Evolutionary conservation across 208 protist genomes (phyloP).

Genomic region (Crithidia bombi): DNA sequence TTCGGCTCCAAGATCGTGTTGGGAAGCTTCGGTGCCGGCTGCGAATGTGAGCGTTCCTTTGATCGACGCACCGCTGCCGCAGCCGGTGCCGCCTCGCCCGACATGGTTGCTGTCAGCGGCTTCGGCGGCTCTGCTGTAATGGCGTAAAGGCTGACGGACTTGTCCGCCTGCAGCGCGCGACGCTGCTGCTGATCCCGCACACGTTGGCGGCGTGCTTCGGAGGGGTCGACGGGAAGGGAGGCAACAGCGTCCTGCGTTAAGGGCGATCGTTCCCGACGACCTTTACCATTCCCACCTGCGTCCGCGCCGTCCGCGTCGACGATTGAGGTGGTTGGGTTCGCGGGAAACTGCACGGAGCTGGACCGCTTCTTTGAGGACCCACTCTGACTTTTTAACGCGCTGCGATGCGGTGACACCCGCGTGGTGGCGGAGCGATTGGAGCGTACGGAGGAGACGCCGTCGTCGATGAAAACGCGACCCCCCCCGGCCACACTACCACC

Average conservation of each 20-base stretch:
- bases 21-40: conserved; percentile 44
- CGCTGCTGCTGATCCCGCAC: conserved; percentile 33
- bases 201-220: conserved; percentile 25
- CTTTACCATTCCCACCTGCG: neutral
- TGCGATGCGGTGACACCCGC: conserved; percentile 34
- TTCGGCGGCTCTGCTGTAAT: conserved; percentile 28
- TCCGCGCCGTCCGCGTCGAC: conserved; percentile 11
- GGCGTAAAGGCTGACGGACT: conserved; percentile 42
- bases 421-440: conserved; percentile 41
- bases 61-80: conserved; percentile 8
- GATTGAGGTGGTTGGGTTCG: conserved; percentile 32
- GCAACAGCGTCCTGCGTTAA: conserved; percentile 69
- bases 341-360: conserved; percentile 68
- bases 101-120: conserved; percentile 16
- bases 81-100: conserved; percentile 6
- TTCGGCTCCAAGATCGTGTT: conserved; percentile 40
- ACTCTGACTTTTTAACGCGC: conserved; percentile 50
- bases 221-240: conserved; percentile 58
- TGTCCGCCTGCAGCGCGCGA: conserved; percentile 27
- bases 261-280: conserved; percentile 38
- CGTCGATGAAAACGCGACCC: conserved; percentile 64
- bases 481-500: neutral
- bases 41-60: conserved; percentile 49
- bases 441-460: conserved; percentile 70
- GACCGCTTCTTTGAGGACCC: conserved; percentile 47